Evolutionary conservation across 1,284 basidiomycete genomes (phyloP), one percentile per base, ranked within the genome.

Genomic region (Microbotryum violaceum): DNA sequence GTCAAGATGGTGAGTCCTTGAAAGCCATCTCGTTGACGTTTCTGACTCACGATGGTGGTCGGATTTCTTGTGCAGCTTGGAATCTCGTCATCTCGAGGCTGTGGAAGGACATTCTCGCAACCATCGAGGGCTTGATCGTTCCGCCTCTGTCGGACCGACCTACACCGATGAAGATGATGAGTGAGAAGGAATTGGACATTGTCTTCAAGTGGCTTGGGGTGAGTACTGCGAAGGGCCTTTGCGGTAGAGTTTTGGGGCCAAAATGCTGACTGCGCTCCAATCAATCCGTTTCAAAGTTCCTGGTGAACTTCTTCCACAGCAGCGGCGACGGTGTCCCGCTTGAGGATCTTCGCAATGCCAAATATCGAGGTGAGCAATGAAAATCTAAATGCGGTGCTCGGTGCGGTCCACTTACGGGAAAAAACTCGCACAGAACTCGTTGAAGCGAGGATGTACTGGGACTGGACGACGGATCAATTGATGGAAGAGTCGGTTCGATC

Each of bases 151-250:
- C 88, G 7, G 91, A 96, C 66, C 79, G 84, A n/a, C 81, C 86
- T 10, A 91, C 91, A 58, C 87, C 89, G 60, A 89, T 97, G 90
- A 86, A 87, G 67, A 87, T 91, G 16, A 75, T 98, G 70, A 85
- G 82, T 44, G 93, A 96, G 71, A 92, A 94, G 77, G 94, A 97
- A 77, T 89, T 97, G 31, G 94, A 97, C 73, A 88, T 98, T 60
- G 94, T 93, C 12, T 92, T 97, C 79, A 96, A 93, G 74, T 98
- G 96, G 96, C 77, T 97, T 56, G 91, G 91, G 82, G 90, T 89
- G 63, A 27, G 78, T 71, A 10, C 10, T 29, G 25, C 6, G 18
- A 7, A 10, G 14, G 5, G 4, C 2, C 6, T 3, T 53, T 10
- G 16, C 14, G n/a, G 10, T 2, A 4, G 9, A 5, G 9, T 10